Base-by-base conservation (phyloP, 805 yeast genomes). In the Candida khao-thaluensis region DNA sequence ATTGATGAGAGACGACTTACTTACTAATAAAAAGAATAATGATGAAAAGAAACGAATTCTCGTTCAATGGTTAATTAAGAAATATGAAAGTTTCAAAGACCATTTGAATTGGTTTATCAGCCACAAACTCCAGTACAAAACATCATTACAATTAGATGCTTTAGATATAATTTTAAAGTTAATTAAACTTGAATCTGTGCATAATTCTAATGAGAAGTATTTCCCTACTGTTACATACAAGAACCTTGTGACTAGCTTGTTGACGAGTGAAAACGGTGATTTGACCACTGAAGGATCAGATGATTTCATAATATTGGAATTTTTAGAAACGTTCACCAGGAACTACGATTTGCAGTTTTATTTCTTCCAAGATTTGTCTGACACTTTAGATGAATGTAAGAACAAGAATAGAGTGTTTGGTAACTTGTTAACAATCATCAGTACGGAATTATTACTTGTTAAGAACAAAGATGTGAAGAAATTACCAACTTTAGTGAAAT, bases 261-360 rank as follows among this genome's bases (percentile, higher is more conserved):
- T 66, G 14, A 24, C 34, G 6, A 58, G 64, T 32, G 41, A 49
- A 4, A 56, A 66, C 30, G 71, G 74, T 5, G 63, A 64, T 3
- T 50, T 66, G 5, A 59, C 70, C 17, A 52, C 58, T 3, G 81
- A 79, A 52, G 76, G 74, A 8, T 60, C 77, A 0, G 71, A 72
- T 39, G 73, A 71, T 52, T 69, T 75, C 37, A 56, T 74, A 9
- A 43, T 78, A 11, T 56, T 69, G 35, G 87, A 83, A 54, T 85
- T 85, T 52, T 51, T 69, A 20, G 78, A 72, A 16, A 66, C 64
- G 18, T 81, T 81, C 52, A 52, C 53, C 21, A 70, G 71, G 49
- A 77, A 74, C 57, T 85, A 85, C 69, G 99, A 91, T 57, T 61
- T 91, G 41, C 86, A 89, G 50, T 87, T 69, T 54, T 85, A 81